Evolutionary conservation across 768 basidiomycete genomes (phyloP).

Genomic region (Termitomyces sp.): DNA sequence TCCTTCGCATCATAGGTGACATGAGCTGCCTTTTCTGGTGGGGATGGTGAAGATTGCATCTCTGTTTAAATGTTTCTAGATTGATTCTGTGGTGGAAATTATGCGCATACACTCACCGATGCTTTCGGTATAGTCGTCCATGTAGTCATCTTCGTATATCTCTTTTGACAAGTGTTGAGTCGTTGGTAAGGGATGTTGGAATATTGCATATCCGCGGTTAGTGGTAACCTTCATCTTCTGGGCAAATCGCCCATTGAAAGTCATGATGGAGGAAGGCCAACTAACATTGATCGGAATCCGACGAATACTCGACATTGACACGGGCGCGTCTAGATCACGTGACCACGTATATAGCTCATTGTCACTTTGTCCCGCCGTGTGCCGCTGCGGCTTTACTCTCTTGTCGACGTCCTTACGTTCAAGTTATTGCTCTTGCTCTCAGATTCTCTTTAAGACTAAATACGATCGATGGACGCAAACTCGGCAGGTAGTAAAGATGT

Average conservation of each 20-base stretch:
- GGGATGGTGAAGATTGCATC: conserved; percentile 22
- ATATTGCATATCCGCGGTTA: background rate
- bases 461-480: conserved; percentile 25
- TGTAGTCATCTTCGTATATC: conserved; percentile 15
- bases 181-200: background rate
- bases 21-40: conserved; percentile 1
- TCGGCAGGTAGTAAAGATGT: conserved; percentile 34
- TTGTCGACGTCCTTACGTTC: background rate
- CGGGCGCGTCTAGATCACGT: conserved; percentile 6
- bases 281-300: no score
- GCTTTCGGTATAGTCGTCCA: conserved; percentile 27
- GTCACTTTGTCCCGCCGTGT: no score
- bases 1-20: background rate
- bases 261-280: conserved; percentile 10
- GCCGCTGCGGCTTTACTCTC: background rate
- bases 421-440: conserved; percentile 1
- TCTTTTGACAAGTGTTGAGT: background rate
- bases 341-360: background rate
- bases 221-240: background rate
- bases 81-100: background rate
- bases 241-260: conserved; percentile 11
- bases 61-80: conserved; percentile 4
- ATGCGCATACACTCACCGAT: conserved; percentile 38
- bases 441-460: background rate
- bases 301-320: no score